Evolutionary conservation across 2,329 filamentous ascomycete species (phyloP).

Genomic region (Chrysoporthe cubensis): DNA sequence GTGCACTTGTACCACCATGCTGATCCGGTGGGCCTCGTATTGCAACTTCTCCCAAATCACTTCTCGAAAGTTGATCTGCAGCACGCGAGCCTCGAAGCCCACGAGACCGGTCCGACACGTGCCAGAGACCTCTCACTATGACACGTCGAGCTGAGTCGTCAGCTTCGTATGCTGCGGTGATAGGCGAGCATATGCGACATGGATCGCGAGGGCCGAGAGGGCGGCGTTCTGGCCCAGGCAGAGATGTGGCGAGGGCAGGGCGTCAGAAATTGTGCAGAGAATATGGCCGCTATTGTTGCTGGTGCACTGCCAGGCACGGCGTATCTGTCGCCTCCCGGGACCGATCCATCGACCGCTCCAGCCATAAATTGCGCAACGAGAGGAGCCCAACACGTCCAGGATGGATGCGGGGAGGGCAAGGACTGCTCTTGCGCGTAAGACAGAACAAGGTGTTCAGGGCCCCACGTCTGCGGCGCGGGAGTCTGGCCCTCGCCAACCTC

Average conservation of each 20-base stretch:
- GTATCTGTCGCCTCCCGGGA: slow-evolving; percentile 4
- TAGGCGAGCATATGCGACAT: not conserved
- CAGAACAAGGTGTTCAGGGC: slow-evolving; percentile 6
- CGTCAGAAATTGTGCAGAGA: not conserved
- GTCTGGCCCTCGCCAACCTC: not conserved
- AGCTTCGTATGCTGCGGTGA: slow-evolving; percentile 10
- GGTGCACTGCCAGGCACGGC: slow-evolving; percentile 6
- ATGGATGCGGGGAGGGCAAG: not conserved
- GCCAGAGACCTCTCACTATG: slow-evolving; percentile 4
- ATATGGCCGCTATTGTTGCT: slow-evolving; percentile 8
- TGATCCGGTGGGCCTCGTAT: slow-evolving; percentile 4
- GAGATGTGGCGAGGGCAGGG: not conserved
- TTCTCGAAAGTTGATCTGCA: not conserved
- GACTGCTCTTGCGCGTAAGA: not conserved
- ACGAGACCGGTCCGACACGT: slow-evolving; percentile 4
- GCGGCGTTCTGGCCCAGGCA: not conserved
- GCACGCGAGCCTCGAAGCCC: not conserved
- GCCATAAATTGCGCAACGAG: slow-evolving; percentile 20
- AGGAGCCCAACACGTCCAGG: not conserved
- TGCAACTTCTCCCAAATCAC: not conserved
- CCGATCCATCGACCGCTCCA: slow-evolving; percentile 16
- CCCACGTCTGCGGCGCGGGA: not conserved
- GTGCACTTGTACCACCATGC: not conserved
- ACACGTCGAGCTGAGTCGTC: slow-evolving; percentile 3
- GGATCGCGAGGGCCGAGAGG: not conserved